Evolutionary conservation across 2,329 filamentous ascomycete genomes (phyloP).

Genomic region (Dendryphion nanum): DNA sequence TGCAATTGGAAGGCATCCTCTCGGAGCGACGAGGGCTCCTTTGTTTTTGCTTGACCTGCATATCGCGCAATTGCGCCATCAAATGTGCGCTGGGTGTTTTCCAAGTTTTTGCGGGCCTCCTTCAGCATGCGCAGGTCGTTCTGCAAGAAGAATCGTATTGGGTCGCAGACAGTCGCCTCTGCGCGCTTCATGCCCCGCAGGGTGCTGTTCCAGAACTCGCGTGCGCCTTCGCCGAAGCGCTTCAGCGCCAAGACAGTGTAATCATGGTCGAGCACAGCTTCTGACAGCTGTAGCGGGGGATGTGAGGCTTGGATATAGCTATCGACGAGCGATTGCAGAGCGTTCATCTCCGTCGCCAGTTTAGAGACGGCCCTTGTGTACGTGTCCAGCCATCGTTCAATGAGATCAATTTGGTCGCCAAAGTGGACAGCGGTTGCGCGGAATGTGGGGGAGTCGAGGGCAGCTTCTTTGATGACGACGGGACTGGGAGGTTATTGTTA

Average conservation of each 20-base stretch:
- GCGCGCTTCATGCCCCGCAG: conserved; percentile 73
- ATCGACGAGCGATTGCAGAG: conserved; percentile 77
- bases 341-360: conserved; percentile 64
- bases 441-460: conserved; percentile 94
- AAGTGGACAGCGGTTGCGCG: conserved; percentile 85
- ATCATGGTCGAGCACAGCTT: conserved; percentile 89
- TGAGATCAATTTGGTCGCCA: conserved; percentile 82
- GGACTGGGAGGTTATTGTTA: conserved; percentile 59
- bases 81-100: conserved; percentile 78
- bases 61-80: conserved; percentile 81
- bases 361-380: conserved; percentile 63
- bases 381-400: conserved; percentile 88
- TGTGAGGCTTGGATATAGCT: conserved; percentile 72
- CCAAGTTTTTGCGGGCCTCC: conserved; percentile 73
- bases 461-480: conserved; percentile 88
- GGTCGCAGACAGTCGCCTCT: conserved; percentile 75
- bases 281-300: conserved; percentile 71
- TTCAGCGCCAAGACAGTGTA: conserved; percentile 87
- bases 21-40: conserved; percentile 84
- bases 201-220: conserved; percentile 82
- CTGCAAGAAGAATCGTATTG: conserved; percentile 73
- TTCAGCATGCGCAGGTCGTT: conserved; percentile 84
- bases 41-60: conserved; percentile 81
- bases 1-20: conserved; percentile 97
- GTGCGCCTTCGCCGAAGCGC: conserved; percentile 78